Conservation (phyloP, 2,329 filamentous ascomycete species). For the Lojkania enalia region DNA sequence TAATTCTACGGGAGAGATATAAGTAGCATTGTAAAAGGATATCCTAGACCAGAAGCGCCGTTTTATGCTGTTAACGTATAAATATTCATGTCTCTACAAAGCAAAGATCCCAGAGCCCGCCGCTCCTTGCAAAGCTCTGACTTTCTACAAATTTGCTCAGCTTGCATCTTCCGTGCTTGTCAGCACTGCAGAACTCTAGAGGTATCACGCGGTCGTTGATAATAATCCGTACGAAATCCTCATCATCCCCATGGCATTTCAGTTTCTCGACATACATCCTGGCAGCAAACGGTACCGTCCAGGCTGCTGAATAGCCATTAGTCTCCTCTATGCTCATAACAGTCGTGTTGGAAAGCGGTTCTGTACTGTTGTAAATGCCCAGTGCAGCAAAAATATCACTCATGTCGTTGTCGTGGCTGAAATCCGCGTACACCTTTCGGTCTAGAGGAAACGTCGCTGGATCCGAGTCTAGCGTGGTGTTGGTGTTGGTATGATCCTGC, state of each 20-base stretch:
- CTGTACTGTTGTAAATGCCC: slow-evolving; percentile 72
- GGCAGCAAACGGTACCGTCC: slow-evolving; percentile 80
- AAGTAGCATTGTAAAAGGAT: too few relatives aligned
- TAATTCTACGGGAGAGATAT: too few relatives aligned
- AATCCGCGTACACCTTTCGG: slow-evolving; percentile 76
- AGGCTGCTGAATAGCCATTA: slow-evolving; percentile 73
- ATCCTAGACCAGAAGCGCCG: too few relatives aligned
- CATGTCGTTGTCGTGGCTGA: slow-evolving; percentile 91
- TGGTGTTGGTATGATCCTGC: slow-evolving; percentile 72
- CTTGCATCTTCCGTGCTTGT: slow-evolving; percentile 70
- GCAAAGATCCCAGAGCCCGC: slow-evolving; percentile 75
- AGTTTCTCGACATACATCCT: slow-evolving; percentile 89
- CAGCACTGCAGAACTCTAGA: slow-evolving; percentile 69
- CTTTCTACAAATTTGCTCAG: slow-evolving; percentile 73
- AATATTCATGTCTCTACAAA: too few relatives aligned
- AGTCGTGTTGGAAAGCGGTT: slow-evolving; percentile 49
- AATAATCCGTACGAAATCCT: slow-evolving; percentile 77
- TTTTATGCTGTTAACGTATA: too few relatives aligned
- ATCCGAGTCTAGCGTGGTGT: slow-evolving; percentile 72
- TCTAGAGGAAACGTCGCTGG: slow-evolving; percentile 72
- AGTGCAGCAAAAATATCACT: slow-evolving; percentile 73
- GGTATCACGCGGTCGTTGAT: slow-evolving; percentile 83
- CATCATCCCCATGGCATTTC: slow-evolving; percentile 60
- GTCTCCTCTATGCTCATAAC: slow-evolving; percentile 57
- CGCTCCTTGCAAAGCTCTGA: slow-evolving; percentile 70